Evolutionary conservation across 2,329 filamentous ascomycete genomes (phyloP), one percentile per base, ranked within the genome.

Genomic region (Microsporum canis): DNA sequence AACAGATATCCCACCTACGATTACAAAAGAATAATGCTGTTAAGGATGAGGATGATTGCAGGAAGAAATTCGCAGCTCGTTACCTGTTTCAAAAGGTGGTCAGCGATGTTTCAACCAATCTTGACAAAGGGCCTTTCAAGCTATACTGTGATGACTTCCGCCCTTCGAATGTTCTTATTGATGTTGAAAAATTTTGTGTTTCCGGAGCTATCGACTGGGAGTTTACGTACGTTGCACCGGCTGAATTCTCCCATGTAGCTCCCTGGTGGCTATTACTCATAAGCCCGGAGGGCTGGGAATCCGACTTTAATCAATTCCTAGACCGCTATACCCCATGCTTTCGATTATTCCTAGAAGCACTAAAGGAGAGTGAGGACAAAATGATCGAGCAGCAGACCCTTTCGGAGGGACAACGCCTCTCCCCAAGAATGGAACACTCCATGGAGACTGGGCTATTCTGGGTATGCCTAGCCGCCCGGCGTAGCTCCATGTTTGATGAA

Each of bases 1-100:
- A 77, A 63, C 72, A 80, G 47, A 65, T 80, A 5, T 66, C 67
- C 23, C 75, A 78, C 45, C 63, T 78, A 1, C 57, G 55, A n/a
- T 68, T 69, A 27, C 76, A 79, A 62, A 69, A 68, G 7, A 77
- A 78, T 60, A 69, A 76, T 62, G 70, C 70, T 29, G 66, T 75
- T 3, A 62, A 69, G 1, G 69, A 67, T 2, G 65, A 60, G 2
- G 61, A 65, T 7, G 65, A 69, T 39, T 70, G 62, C 33, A 59
- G 65, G 33, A 62, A 62, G 17, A 63, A 64, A 59, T 65, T 64
- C 36, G 62, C 65, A 49, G 64, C 64, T 12, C 60, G 64, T 17
- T 64, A 59, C 45, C 59, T 67, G 17, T 66, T 68, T 60, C 61
- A 41, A 12, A 65, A 66, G 38, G 58, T 67, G 34, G 60, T 63